Base-by-base conservation (phyloP, 2,329 filamentous ascomycete genomes). In the Cordyceps militaris region DNA sequence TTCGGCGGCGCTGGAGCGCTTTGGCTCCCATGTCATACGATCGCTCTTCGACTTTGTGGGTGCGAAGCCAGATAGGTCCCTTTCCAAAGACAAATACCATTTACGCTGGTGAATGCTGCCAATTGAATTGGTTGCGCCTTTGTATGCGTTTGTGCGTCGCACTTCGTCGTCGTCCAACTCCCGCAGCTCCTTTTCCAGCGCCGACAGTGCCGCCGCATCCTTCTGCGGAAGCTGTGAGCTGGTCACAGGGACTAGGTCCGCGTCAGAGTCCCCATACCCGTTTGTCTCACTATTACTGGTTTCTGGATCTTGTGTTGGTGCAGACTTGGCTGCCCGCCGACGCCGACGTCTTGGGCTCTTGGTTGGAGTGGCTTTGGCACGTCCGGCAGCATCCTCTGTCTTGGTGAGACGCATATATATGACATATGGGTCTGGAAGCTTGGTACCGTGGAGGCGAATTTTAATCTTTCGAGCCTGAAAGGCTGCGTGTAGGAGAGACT, bases 71-170 rank as follows among this genome's bases (percentile, higher is more conserved):
- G 79, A 83, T 4, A 75, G 79, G 26, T 65, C 67, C 13, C 82
- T 75, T 64, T 89, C 86, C 1, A 89, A 72, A 11, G 80, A 80
- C 19, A 88, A 64, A 59, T 82, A 87, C 87, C 85, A 89, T 43
- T 76, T 75, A 5, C 86, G 77, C 67, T 89, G 85, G 63, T 89
- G 80, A 4, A 89, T 73, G 38, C 85, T 88, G 6, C 80, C 82
- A 42, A 89, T 84, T 3, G 76, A 80, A 64, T 89, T 89, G 1
- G 65, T 74, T 0, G 87, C 83, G 5, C 86, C 86, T 0, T 79
- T 71, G 64, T 89, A 89, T 4, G 86, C 84, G 63, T 89, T 89
- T 6, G 78, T 82, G 2, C 67, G 67, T 8, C 82, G 79, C 24
- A 86, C 79, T 28, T 79, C 70, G 40, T 79, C 76, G 59, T 84